Evolutionary conservation across 1,284 basidiomycete genomes (phyloP).

Genomic region (Cutaneotrichosporon cyanovorans): DNA sequence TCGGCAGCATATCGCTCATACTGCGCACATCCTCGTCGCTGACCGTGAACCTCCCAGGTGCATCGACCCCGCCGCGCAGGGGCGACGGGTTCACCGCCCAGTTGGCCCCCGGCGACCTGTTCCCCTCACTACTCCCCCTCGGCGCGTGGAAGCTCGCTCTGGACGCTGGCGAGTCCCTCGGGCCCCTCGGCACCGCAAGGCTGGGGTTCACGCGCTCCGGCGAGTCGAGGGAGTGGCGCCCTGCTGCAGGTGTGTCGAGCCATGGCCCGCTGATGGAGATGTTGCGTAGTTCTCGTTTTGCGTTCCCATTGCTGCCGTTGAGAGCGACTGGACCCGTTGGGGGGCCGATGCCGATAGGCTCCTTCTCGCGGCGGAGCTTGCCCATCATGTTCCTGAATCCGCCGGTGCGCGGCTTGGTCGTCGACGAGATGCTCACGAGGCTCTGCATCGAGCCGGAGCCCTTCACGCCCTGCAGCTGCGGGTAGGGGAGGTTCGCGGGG

Average conservation of each 20-base stretch:
- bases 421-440: constrained; percentile 20
- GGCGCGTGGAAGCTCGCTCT: constrained; percentile 5
- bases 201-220: constrained; percentile 2
- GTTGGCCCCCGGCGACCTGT: too few species aligned
- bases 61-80: too few species aligned
- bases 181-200: constrained; percentile 5
- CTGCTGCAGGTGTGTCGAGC: not conserved
- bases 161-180: constrained; percentile 2
- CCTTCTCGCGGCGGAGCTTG: constrained; percentile 30
- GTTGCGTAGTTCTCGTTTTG: constrained; percentile 8
- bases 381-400: constrained; percentile 16
- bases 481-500: constrained; percentile 66
- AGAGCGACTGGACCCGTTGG: not conserved
- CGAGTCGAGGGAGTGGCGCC: constrained; percentile 1
- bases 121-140: not conserved
- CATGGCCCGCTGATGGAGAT: constrained; percentile 1
- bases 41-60: not conserved
- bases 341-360: constrained; percentile 3
- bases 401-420: constrained; percentile 12
- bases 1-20: constrained; percentile 65
- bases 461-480: constrained; percentile 48
- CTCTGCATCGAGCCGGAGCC: constrained; percentile 22
- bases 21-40: constrained; percentile 52
- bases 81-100: too few species aligned
- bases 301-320: not conserved